Percentiles rank a stretch among this genome's conserved stretches.
phyloP scores from a whole-genome alignment of 2,329 filamentous ascomycete species.

The Fonsecaea pedrosoi region DNA sequence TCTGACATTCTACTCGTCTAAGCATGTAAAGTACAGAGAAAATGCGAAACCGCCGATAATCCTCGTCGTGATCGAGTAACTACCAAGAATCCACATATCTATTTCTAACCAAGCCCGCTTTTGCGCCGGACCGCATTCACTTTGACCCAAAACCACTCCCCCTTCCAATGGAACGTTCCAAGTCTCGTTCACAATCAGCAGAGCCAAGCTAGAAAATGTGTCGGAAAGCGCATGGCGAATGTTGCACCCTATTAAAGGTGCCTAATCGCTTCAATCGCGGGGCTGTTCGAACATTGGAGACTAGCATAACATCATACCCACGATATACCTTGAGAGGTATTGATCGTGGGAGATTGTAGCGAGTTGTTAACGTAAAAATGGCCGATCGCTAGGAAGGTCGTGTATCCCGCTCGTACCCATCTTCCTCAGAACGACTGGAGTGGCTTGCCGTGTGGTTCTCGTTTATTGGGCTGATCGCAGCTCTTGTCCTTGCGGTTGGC shows the following conservation, averaged over 20 bases:
- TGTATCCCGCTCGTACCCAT: background rate
- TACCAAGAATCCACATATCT: background rate
- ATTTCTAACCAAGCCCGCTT: background rate
- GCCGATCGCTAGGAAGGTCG: background rate
- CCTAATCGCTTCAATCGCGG: conserved; percentile 2
- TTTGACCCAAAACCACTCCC: background rate
- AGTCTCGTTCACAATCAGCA: conserved; percentile 1
- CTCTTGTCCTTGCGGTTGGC: background rate
- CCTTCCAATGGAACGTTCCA: conserved; percentile 44
- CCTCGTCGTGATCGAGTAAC: background rate
- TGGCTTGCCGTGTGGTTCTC: background rate
- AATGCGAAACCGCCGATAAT: background rate
- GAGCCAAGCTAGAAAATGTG: background rate
- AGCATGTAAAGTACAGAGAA: background rate
- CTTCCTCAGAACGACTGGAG: background rate
- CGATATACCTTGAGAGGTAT: background rate
- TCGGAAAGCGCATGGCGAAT: background rate
- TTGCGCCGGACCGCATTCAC: background rate
- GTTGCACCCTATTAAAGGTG: conserved; percentile 7
- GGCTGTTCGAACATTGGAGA: conserved; percentile 13
- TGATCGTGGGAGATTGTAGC: background rate
- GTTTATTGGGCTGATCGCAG: background rate
- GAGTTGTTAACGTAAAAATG: conserved; percentile 11
- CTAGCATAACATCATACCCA: conserved; percentile 7
- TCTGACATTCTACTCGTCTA: background rate